phyloP scores from a whole-genome alignment of 495 filamentous ascomycete species.

The Daldinia loculata region DNA sequence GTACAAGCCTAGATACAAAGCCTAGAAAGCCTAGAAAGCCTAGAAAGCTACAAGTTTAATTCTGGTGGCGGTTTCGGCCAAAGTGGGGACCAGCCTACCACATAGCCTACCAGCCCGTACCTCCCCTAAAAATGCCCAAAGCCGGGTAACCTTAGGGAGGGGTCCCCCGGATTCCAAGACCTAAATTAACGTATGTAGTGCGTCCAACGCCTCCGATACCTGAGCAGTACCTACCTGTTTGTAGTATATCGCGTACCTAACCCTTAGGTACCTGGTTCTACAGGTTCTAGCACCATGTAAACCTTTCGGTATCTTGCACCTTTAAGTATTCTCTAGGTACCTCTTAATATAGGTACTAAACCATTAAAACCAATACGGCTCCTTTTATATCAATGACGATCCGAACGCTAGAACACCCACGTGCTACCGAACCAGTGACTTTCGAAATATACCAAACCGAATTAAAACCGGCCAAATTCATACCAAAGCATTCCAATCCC shows the following conservation, averaged over 20 bases:
- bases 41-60: slow-evolving; percentile 29
- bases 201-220: neutral
- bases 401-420: neutral
- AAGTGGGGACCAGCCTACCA: slow-evolving; percentile 20
- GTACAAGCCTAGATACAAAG: slow-evolving; percentile 23
- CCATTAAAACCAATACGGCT: neutral
- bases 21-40: slow-evolving; percentile 21
- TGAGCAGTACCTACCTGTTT: neutral
- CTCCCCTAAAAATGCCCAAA: slow-evolving; percentile 2
- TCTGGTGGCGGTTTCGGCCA: slow-evolving; percentile 40
- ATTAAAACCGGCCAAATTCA: neutral
- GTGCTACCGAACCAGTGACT: slow-evolving; percentile 10
- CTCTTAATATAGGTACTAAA: neutral
- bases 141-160: slow-evolving; percentile 13
- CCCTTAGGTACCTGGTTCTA: too few species aligned
- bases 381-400: neutral
- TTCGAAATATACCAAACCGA: neutral
- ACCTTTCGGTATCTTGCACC: neutral
- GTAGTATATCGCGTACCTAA: neutral
- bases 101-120: neutral
- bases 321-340: neutral
- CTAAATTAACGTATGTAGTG: slow-evolving; percentile 5
- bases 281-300: too few species aligned
- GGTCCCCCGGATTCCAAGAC: slow-evolving; percentile 23
- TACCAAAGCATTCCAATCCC: neutral